Evolutionary conservation across 2,329 filamentous ascomycete species (phyloP).

Genomic region (Madurella mycetomatis): DNA sequence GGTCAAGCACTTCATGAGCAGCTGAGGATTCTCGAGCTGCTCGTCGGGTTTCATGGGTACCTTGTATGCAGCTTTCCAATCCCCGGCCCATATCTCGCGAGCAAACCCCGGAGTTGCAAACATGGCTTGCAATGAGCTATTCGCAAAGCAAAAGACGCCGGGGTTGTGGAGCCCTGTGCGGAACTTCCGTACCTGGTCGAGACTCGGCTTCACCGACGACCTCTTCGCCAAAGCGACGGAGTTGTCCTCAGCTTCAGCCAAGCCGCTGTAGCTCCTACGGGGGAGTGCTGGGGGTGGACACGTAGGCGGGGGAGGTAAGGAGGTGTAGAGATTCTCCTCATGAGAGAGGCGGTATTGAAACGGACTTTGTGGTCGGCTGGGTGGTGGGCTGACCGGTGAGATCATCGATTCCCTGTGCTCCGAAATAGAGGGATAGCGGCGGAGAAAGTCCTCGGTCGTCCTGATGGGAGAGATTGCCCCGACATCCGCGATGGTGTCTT

Average conservation of each 20-base stretch:
- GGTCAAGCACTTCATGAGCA: slow-evolving; percentile 56
- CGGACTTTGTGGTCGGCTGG: slow-evolving; percentile 8
- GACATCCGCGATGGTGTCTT: slow-evolving; percentile 62
- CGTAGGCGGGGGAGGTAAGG: slow-evolving; percentile 54
- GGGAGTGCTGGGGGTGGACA: slow-evolving; percentile 66
- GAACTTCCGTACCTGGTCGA: slow-evolving; percentile 44
- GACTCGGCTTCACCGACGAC: slow-evolving; percentile 28
- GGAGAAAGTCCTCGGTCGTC: slow-evolving; percentile 77
- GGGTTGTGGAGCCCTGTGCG: slow-evolving; percentile 73
- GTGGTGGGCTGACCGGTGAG: slow-evolving; percentile 31
- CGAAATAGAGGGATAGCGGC: slow-evolving; percentile 70
- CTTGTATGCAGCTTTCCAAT: slow-evolving; percentile 62
- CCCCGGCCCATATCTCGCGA: slow-evolving; percentile 55
- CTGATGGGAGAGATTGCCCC: slow-evolving; percentile 55
- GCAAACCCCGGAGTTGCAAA: slow-evolving; percentile 68
- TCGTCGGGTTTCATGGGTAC: slow-evolving; percentile 61
- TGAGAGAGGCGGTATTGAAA: slow-evolving; percentile 18
- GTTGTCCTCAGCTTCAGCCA: slow-evolving; percentile 42
- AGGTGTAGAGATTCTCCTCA: slow-evolving; percentile 38
- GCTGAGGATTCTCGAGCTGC: slow-evolving; percentile 48
- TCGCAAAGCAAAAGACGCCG: slow-evolving; percentile 84
- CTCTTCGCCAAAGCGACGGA: slow-evolving; percentile 37
- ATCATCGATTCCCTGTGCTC: slow-evolving; percentile 58
- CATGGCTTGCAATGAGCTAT: slow-evolving; percentile 80
- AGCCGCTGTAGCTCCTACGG: slow-evolving; percentile 73